Conservation (phyloP, 75 land plant species). For the Gnetum montanum region DNA sequence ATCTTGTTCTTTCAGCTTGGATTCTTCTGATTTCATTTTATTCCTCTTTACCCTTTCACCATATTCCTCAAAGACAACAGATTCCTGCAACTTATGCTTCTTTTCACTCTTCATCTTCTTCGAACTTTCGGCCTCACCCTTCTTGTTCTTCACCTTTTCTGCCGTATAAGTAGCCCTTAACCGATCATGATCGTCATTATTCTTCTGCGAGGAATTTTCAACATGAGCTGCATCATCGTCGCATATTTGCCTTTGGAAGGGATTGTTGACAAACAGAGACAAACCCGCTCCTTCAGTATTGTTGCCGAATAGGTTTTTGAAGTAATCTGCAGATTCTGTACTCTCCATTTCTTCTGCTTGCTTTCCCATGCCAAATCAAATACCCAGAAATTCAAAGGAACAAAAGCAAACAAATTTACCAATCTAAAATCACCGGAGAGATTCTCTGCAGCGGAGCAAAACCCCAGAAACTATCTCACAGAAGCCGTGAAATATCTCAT, state of each 20-base stretch:
- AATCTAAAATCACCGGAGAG: no score
- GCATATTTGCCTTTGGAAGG: background rate
- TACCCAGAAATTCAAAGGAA: no score
- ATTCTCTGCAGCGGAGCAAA: no score
- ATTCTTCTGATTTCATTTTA: no score
- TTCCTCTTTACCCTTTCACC: no score
- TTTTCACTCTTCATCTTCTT: background rate
- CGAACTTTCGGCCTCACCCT: background rate
- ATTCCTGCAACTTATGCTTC: background rate
- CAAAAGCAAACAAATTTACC: no score
- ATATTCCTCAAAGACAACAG: background rate
- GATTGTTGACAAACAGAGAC: background rate
- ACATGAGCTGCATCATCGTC: no score
- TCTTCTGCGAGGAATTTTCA: background rate
- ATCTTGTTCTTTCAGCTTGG: background rate
- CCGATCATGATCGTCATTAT: background rate
- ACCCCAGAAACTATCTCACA: no score
- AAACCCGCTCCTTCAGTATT: background rate
- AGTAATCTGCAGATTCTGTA: background rate
- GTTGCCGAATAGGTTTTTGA: background rate
- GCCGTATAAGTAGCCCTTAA: background rate
- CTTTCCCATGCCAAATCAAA: constrained; percentile 2
- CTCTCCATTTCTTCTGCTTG: background rate
- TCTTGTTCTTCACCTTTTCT: background rate
- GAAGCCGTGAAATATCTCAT: no score